These are phyloP conservation scores for Babesia bovis DNA, from an alignment of 169 alveolate species.

Conservation along the genomic window DNA sequence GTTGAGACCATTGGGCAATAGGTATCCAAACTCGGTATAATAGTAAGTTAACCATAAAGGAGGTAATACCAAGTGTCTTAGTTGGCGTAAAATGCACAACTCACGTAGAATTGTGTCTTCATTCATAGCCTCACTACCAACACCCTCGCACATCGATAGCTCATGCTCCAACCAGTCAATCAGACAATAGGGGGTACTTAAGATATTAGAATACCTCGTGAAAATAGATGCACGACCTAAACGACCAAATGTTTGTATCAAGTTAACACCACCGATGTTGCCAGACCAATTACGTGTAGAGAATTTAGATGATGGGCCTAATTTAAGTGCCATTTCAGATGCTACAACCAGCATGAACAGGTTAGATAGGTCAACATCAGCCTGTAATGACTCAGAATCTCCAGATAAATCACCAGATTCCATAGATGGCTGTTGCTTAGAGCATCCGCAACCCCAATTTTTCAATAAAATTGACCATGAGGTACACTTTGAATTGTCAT, in stretches of 20 bases:
- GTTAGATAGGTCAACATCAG: slow-evolving; percentile 5
- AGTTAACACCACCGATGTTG: neutral
- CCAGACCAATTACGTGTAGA: slow-evolving; percentile 9
- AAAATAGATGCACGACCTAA: neutral
- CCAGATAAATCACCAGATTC: neutral
- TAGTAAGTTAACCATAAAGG: slow-evolving; percentile 34
- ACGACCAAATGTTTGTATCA: neutral
- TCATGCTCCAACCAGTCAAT: slow-evolving; percentile 55
- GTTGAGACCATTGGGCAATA: slow-evolving; percentile 26
- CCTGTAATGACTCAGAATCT: neutral
- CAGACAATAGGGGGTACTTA: slow-evolving; percentile 21
- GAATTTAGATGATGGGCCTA: slow-evolving; percentile 3
- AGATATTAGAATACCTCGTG: neutral
- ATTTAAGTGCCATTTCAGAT: slow-evolving; percentile 11
- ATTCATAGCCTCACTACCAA: neutral
- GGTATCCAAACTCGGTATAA: slow-evolving; percentile 29
- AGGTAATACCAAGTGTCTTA: slow-evolving; percentile 25
- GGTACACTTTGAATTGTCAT: neutral
- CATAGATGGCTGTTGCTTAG: neutral
- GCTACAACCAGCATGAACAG: slow-evolving; percentile 31
- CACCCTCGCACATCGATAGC: slow-evolving; percentile 7
- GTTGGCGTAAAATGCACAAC: neutral
- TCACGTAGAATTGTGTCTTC: slow-evolving; percentile 10
- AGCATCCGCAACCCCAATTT: neutral
- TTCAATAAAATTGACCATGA: slow-evolving; percentile 3